These are phyloP conservation scores for Nitzschia sp. DNA, from an alignment of 108 stramenopile genomes.

Conservation along the genomic window DNA sequence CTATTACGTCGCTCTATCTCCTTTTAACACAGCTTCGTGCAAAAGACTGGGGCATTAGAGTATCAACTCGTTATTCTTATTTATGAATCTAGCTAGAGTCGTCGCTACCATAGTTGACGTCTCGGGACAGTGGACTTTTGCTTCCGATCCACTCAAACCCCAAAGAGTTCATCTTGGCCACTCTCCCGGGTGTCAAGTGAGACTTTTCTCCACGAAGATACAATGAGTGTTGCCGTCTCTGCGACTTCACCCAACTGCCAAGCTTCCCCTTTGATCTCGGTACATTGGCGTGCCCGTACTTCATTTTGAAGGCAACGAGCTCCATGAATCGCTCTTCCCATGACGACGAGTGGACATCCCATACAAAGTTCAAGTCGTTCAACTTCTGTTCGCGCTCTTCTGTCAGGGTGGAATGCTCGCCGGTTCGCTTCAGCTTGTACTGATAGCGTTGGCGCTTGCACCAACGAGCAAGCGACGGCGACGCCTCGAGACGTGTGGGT, in stretches of 20 bases:
- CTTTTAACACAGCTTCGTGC: no score
- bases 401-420: constrained; percentile 22
- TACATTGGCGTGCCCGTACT: constrained; percentile 40
- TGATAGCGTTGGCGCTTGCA: constrained; percentile 36
- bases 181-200: constrained; percentile 23
- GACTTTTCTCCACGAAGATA: constrained; percentile 8
- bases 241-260: constrained; percentile 26
- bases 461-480: constrained; percentile 25
- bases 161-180: constrained; percentile 28
- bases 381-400: constrained; percentile 29
- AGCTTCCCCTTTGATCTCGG: constrained; percentile 10
- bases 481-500: neutral
- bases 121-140: neutral
- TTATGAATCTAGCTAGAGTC: no score
- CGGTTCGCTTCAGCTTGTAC: constrained; percentile 29
- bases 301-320: constrained; percentile 19
- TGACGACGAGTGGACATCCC: constrained; percentile 23
- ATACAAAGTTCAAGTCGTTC: constrained; percentile 30
- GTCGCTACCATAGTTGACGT: neutral
- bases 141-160: constrained; percentile 29
- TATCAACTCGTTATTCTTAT: no score
- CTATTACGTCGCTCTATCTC: no score
- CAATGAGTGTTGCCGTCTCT: constrained; percentile 31
- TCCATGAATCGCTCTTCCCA: constrained; percentile 38
- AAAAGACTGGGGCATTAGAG: no score